Percentiles rank a stretch among this genome's conserved stretches.
These are phyloP conservation scores for Metarhizium anisopliae DNA, from an alignment of 2,329 filamentous ascomycete species.

Conservation along the genomic window DNA sequence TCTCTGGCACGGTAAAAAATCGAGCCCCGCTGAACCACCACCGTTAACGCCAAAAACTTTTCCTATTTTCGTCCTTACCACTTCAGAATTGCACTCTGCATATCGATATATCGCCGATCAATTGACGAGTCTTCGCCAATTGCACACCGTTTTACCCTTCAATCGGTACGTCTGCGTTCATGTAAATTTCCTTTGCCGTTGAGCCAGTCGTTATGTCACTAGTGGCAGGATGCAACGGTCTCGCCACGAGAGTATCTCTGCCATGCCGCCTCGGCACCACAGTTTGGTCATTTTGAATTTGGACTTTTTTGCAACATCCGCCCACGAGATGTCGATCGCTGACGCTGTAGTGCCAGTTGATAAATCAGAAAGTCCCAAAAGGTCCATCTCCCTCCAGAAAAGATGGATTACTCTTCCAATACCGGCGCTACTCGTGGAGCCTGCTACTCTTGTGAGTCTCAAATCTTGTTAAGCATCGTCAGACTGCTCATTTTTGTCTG, in stretches of 20 bases:
- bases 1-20: conserved; percentile 4
- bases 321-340: neutral
- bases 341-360: neutral
- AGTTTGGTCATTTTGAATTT: neutral
- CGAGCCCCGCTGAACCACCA: conserved; percentile 9
- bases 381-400: neutral
- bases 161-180: neutral
- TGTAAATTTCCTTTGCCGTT: neutral
- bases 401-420: conserved; percentile 28
- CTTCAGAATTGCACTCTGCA: conserved; percentile 1
- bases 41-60: conserved; percentile 17
- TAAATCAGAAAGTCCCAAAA: neutral
- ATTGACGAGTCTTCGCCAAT: conserved; percentile 1
- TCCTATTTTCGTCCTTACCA: conserved; percentile 12
- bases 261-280: neutral
- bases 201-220: neutral
- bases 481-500: neutral
- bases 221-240: neutral
- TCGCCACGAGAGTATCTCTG: neutral
- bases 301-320: neutral
- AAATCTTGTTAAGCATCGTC: neutral
- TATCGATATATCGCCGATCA: conserved; percentile 5
- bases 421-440: conserved; percentile 27
- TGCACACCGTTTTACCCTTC: neutral
- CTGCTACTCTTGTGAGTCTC: conserved; percentile 43